Evolutionary conservation across 1,284 basidiomycete species (phyloP), one percentile per base, ranked within the genome.

Genomic region (Papiliotrema fonsecae): DNA sequence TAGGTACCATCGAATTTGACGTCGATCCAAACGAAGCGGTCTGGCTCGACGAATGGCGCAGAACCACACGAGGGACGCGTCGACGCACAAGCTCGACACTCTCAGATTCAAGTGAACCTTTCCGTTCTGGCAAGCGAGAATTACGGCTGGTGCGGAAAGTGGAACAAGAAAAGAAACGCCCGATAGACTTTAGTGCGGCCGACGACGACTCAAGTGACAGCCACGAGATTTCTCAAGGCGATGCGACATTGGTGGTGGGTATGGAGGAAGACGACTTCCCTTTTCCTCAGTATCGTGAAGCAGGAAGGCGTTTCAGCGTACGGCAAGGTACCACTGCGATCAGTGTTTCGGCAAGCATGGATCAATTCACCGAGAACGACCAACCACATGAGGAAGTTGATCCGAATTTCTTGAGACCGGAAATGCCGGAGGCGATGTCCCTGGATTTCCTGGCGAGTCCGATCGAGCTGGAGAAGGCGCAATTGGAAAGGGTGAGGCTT

Each of bases 1-100:
- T 73, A 10, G 71, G 67, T 5, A 64, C 66, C 2, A 68, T 74
- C 26, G 71, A 73, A 44, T 74, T 74, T 50, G 70, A 74, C 43
- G 50, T 74, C 25, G 68, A 71, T 52, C 47, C 56, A 2, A 51
- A 62, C 11, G 52, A 60, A 28, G 72, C 70, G 3, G 55, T 47
- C 14, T 74, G 72, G 72, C 62, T 61, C 38, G 56, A 59, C 18
- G 56, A 56, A 5, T 74, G 64, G 61, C 38, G 62, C 2, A 52
- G 5, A 27, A 44, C 19, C 22, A 21, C 36, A 28, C 19, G 19
- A 14, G 30, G 34, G 25, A 42, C 46, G 30, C 31, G 44, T 22
- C 42, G 55, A 18, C n/a, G n/a, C n/a, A 52, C 50, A 37, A 30
- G 47, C 4, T 50, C 52, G 2, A 53, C 24, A 38, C 24, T 26